These are phyloP conservation scores for Biancaea sappan DNA, from an alignment of 306 rosid species.

Conservation along the genomic window DNA sequence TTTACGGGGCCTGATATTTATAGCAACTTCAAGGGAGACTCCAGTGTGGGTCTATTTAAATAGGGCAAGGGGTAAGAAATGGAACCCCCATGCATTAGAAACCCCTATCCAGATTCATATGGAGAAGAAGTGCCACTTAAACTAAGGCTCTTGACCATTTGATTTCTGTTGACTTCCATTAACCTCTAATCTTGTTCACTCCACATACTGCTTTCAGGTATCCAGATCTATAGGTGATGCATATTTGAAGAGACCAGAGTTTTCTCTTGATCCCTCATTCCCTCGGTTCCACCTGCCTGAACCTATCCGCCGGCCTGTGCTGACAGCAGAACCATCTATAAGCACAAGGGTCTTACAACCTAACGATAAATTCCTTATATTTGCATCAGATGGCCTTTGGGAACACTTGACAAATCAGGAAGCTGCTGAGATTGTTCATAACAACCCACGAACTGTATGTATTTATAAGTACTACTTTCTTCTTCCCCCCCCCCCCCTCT, in stretches of 20 bases:
- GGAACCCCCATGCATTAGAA: too few species aligned
- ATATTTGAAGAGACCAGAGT: slow-evolving; percentile 83
- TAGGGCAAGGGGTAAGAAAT: too few species aligned
- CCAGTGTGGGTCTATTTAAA: not conserved
- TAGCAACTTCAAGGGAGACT: not conserved
- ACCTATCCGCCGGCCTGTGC: slow-evolving; percentile 77
- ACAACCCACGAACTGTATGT: slow-evolving; percentile 64
- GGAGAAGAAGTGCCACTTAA: not conserved
- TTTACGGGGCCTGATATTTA: not conserved
- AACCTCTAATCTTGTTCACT: slow-evolving; percentile 17
- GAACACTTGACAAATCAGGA: slow-evolving; percentile 77
- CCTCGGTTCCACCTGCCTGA: slow-evolving; percentile 74
- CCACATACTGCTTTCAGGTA: slow-evolving; percentile 52
- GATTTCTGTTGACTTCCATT: not conserved
- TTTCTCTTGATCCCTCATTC: slow-evolving; percentile 76
- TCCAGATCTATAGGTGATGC: slow-evolving; percentile 96
- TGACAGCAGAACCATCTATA: slow-evolving; percentile 78
- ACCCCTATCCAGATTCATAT: too few species aligned
- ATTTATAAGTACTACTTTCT: not conserved
- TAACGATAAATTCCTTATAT: slow-evolving; percentile 72
- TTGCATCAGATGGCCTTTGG: slow-evolving; percentile 97
- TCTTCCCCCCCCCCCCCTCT: not conserved
- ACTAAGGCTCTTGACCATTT: not conserved
- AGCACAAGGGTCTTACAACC: slow-evolving; percentile 62
- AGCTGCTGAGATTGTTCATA: slow-evolving; percentile 78